Conservation (phyloP, 1,284 basidiomycete genomes). For the Leccinum variabile region DNA sequence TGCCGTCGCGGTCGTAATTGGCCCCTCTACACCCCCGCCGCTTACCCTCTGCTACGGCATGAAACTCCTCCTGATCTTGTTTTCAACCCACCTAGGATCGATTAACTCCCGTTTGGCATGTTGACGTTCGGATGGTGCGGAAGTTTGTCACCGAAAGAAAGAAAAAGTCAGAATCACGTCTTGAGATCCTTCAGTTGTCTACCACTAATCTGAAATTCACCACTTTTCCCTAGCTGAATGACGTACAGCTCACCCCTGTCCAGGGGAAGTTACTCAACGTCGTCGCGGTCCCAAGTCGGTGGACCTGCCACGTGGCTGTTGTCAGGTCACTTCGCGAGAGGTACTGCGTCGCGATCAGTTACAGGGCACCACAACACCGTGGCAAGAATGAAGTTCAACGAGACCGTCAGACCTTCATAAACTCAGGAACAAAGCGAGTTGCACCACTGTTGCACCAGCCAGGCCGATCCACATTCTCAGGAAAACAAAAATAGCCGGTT, state of each 20-base stretch:
- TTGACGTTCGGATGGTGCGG: no score
- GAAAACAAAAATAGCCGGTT: background rate
- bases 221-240: no score
- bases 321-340: background rate
- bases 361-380: background rate
- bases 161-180: no score
- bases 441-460: no score
- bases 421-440: background rate
- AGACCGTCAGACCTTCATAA: background rate
- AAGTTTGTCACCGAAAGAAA: no score
- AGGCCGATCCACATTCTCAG: background rate
- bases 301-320: background rate
- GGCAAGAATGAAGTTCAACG: background rate
- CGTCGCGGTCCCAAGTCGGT: no score
- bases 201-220: no score
- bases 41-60: background rate
- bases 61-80: conserved; percentile 16
- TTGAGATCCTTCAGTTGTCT: no score
- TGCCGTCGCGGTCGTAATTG: conserved; percentile 1
- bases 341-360: background rate
- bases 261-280: no score
- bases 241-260: no score
- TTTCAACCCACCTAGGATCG: conserved; percentile 36
- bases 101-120: conserved; percentile 13
- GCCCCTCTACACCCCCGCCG: background rate